A percentile compares a stretch with the other conserved stretches of the same genome.
phyloP scores from a whole-genome alignment of 2,329 filamentous ascomycete species.

The Colletotrichum higginsianum region DNA sequence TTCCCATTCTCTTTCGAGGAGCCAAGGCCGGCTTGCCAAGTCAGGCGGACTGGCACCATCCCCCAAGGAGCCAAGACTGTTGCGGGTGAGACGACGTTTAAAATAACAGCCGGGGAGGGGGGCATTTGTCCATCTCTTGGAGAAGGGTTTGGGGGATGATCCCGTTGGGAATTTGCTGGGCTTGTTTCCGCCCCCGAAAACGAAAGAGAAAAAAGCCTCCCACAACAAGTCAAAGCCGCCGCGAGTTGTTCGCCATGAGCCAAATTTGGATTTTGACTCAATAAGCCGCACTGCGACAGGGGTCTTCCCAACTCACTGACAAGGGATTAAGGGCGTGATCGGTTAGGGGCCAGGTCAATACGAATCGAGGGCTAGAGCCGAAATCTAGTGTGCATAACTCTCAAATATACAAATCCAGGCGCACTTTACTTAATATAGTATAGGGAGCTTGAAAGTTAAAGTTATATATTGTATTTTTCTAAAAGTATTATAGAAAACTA shows the following conservation, averaged over 20 bases:
- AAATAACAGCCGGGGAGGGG: background rate
- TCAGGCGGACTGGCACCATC: constrained; percentile 3
- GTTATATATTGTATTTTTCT: too few species aligned
- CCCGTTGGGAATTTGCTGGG: background rate
- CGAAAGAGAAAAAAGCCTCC: background rate
- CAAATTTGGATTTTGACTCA: constrained; percentile 34
- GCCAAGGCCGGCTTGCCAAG: constrained; percentile 36
- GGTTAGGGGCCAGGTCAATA: too few species aligned
- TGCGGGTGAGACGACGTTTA: background rate
- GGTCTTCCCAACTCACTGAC: background rate
- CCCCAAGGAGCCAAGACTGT: background rate
- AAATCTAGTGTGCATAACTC: too few species aligned
- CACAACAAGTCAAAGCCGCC: background rate
- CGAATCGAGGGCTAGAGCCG: too few species aligned
- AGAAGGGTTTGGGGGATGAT: too few species aligned
- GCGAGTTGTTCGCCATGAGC: background rate
- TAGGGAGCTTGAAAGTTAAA: too few species aligned
- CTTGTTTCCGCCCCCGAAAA: constrained; percentile 15
- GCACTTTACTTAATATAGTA: too few species aligned
- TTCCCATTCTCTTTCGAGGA: constrained; percentile 9
- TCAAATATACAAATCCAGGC: too few species aligned
- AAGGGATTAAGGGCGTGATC: background rate
- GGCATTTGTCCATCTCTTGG: too few species aligned
- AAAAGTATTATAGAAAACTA: too few species aligned
- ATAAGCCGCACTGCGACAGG: constrained; percentile 13